phyloP scores from a whole-genome alignment of 176 grass and related monocot species.

The Juncus effusus region DNA sequence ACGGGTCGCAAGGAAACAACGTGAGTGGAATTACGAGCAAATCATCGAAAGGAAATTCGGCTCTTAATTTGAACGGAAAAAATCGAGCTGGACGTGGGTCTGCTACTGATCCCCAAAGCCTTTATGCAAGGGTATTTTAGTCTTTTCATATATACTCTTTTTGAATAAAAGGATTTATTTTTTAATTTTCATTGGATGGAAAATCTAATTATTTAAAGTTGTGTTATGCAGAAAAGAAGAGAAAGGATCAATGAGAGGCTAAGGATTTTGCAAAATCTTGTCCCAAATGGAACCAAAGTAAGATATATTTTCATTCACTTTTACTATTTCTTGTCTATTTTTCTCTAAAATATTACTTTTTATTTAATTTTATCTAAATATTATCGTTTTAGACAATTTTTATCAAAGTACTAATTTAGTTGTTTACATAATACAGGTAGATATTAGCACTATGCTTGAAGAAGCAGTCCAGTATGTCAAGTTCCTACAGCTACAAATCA shows the following conservation, averaged over 20 bases:
- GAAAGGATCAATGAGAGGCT: conserved; percentile 72
- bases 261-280: conserved; percentile 50
- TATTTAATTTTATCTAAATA: neutral
- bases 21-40: conserved; percentile 31
- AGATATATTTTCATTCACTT: neutral
- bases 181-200: neutral
- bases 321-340: neutral
- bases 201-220: conserved; percentile 16
- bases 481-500: conserved; percentile 77
- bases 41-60: conserved; percentile 3
- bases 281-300: conserved; percentile 81
- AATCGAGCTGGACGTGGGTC: conserved; percentile 41
- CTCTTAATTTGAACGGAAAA: conserved; percentile 29
- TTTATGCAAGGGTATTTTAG: conserved; percentile 58
- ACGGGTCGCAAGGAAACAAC: conserved; percentile 34
- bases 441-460: conserved; percentile 84
- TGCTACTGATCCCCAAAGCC: conserved; percentile 51
- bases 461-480: conserved; percentile 82
- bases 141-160: neutral
- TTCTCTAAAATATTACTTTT: neutral
- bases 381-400: neutral
- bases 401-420: neutral
- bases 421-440: conserved; percentile 37
- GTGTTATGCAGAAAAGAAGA: conserved; percentile 62
- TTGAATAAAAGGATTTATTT: neutral